Evolutionary conservation across 1,284 basidiomycete genomes (phyloP).

Genomic region (Lentinula novae-zelandiae): DNA sequence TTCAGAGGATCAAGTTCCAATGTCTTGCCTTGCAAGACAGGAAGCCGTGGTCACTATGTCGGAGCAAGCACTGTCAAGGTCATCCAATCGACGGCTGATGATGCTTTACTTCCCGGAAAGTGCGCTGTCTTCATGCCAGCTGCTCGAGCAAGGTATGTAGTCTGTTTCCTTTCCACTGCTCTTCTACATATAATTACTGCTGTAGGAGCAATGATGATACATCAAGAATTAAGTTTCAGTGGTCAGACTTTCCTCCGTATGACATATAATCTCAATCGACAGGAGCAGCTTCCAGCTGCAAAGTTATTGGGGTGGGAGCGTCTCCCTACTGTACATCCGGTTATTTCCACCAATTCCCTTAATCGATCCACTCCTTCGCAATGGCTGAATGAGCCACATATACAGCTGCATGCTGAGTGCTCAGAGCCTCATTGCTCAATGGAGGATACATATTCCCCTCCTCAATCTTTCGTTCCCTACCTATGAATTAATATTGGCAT

Average conservation of each 20-base stretch:
- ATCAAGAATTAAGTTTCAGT: slow-evolving; percentile 67
- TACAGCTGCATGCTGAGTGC: too few species aligned
- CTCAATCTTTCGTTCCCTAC: not conserved
- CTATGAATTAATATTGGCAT: not conserved
- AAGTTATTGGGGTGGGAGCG: slow-evolving; percentile 54
- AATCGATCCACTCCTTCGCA: not conserved
- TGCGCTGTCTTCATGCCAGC: slow-evolving; percentile 55
- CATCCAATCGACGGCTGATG: slow-evolving; percentile 3
- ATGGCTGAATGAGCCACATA: not conserved
- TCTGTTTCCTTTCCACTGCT: slow-evolving; percentile 1
- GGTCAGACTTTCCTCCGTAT: slow-evolving; percentile 56
- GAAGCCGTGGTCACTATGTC: not conserved
- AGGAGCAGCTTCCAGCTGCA: slow-evolving; percentile 49
- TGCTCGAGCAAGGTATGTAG: slow-evolving; percentile 44
- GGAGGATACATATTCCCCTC: not conserved
- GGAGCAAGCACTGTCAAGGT: slow-evolving; percentile 16
- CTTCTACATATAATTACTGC: slow-evolving; percentile 10
- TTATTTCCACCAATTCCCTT: slow-evolving; percentile 2
- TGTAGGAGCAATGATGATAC: slow-evolving; percentile 50
- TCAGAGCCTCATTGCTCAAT: not conserved
- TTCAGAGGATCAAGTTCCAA: not conserved
- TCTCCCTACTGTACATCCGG: slow-evolving; percentile 24
- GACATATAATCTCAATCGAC: slow-evolving; percentile 63
- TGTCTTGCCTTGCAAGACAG: not conserved
- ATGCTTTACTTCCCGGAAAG: slow-evolving; percentile 51